phyloP scores from a whole-genome alignment of 2,329 filamentous ascomycete species.

The Pseudogymnoascus sp. region DNA sequence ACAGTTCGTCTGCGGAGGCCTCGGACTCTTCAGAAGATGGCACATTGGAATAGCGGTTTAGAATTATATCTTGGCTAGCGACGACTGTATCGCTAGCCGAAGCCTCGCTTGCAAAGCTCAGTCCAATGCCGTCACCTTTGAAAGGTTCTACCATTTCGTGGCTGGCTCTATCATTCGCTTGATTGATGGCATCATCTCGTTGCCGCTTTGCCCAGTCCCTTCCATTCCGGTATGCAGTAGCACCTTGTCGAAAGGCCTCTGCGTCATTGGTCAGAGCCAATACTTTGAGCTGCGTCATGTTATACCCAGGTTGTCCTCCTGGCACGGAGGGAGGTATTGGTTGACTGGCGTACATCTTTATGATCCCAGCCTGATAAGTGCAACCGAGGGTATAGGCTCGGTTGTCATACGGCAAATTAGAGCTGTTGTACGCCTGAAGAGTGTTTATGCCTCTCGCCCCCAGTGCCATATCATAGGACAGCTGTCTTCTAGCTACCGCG shows the following conservation, averaged over 20 bases:
- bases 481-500: slow-evolving; percentile 28
- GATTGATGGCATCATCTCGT: slow-evolving; percentile 29
- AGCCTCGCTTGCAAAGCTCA: not conserved
- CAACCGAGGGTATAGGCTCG: slow-evolving; percentile 31
- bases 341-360: too few relatives aligned
- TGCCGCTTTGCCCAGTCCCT: slow-evolving; percentile 31
- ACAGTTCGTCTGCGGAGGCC: not conserved
- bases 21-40: not conserved
- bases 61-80: not conserved
- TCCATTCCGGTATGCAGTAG: slow-evolving; percentile 32
- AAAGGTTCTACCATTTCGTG: slow-evolving; percentile 22
- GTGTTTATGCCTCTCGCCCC: slow-evolving; percentile 29
- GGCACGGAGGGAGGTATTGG: slow-evolving; percentile 8
- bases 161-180: slow-evolving; percentile 1
- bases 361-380: slow-evolving; percentile 30
- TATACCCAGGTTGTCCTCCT: slow-evolving; percentile 30
- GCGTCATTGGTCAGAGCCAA: slow-evolving; percentile 24
- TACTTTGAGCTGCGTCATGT: slow-evolving; percentile 31
- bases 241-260: slow-evolving; percentile 29
- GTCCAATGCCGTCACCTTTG: not conserved
- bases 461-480: slow-evolving; percentile 31
- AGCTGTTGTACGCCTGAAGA: slow-evolving; percentile 29
- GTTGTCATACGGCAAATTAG: slow-evolving; percentile 28
- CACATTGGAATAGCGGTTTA: not conserved
- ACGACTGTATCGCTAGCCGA: not conserved